phyloP scores from a whole-genome alignment of 768 basidiomycete species.

The Mycena crocata region DNA sequence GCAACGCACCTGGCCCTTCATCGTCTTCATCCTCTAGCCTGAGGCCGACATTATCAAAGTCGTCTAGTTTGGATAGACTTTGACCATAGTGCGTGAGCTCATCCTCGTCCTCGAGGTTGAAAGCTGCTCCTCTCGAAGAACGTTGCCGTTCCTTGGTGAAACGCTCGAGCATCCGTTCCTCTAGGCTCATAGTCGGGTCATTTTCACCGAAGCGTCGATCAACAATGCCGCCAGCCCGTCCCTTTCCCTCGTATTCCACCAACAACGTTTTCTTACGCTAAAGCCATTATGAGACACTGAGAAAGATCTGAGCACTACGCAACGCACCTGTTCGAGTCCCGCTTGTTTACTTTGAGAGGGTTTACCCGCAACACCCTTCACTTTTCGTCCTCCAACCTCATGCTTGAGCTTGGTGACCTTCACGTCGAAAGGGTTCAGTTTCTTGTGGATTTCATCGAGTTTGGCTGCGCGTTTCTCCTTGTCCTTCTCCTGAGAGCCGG shows the following conservation, averaged over 20 bases:
- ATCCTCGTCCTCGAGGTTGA: slow-evolving; percentile 93
- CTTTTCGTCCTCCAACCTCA: slow-evolving; percentile 88
- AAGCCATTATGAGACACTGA: slow-evolving; percentile 21
- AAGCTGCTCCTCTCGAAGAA: slow-evolving; percentile 76
- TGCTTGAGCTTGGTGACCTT: slow-evolving; percentile 94
- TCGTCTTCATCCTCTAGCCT: slow-evolving; percentile 71
- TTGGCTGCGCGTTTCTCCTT: slow-evolving; percentile 85
- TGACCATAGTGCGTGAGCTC: slow-evolving; percentile 94
- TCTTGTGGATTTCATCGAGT: slow-evolving; percentile 85
- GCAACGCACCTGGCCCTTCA: slow-evolving; percentile 56
- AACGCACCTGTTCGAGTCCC: slow-evolving; percentile 86
- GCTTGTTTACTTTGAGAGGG: slow-evolving; percentile 92
- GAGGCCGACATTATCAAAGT: slow-evolving; percentile 81
- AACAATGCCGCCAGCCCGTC: slow-evolving; percentile 87
- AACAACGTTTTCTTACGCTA: slow-evolving; percentile 90
- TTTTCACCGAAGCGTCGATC: slow-evolving; percentile 98
- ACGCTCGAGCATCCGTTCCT: slow-evolving; percentile 96
- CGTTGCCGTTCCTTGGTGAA: slow-evolving; percentile 93
- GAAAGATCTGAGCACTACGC: neutral
- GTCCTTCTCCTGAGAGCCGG: slow-evolving; percentile 73
- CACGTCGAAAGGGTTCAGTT: slow-evolving; percentile 93
- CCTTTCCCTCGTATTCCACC: slow-evolving; percentile 87
- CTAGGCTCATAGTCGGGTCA: slow-evolving; percentile 90
- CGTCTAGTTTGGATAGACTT: slow-evolving; percentile 85
- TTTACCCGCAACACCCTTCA: slow-evolving; percentile 85